phyloP scores from a whole-genome alignment of 805 yeast genomes.

The Wickerhamiella sorbophila region DNA sequence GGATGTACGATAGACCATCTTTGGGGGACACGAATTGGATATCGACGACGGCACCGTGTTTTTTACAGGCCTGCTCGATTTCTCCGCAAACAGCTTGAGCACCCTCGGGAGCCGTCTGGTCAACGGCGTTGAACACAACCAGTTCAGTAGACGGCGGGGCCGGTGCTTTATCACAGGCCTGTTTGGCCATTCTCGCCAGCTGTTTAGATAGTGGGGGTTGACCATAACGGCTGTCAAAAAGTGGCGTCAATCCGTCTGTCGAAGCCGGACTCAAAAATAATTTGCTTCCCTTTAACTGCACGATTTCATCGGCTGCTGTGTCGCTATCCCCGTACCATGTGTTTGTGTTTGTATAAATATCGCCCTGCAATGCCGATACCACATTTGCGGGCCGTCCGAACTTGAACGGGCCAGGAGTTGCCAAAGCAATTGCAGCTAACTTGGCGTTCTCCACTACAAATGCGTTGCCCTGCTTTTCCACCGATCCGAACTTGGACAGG shows the following conservation, averaged over 20 bases:
- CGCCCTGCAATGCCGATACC: background rate
- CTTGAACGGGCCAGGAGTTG: background rate
- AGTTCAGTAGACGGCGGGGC: background rate
- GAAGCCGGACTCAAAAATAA: background rate
- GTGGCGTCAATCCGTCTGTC: background rate
- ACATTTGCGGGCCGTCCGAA: background rate
- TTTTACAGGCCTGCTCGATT: constrained; percentile 35
- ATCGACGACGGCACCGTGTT: constrained; percentile 37
- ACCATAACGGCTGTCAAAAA: background rate
- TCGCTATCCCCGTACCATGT: background rate
- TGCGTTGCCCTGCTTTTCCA: background rate
- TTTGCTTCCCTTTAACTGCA: background rate
- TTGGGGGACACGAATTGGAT: constrained; percentile 48
- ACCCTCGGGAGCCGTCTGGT: background rate
- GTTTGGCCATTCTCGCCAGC: background rate
- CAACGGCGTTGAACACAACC: constrained; percentile 3
- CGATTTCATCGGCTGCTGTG: background rate
- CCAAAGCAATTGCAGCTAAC: background rate
- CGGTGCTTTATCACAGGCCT: background rate
- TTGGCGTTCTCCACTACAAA: background rate
- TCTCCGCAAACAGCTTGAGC: constrained; percentile 22
- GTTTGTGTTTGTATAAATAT: background rate
- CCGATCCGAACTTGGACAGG: background rate
- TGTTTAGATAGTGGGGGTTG: background rate
- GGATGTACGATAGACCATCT: constrained; percentile 35